Percentiles rank a stretch among this genome's conserved stretches.
Conservation (phyloP, 371 early-diverging fungal species). For the Lichtheimia corymbifera region DNA sequence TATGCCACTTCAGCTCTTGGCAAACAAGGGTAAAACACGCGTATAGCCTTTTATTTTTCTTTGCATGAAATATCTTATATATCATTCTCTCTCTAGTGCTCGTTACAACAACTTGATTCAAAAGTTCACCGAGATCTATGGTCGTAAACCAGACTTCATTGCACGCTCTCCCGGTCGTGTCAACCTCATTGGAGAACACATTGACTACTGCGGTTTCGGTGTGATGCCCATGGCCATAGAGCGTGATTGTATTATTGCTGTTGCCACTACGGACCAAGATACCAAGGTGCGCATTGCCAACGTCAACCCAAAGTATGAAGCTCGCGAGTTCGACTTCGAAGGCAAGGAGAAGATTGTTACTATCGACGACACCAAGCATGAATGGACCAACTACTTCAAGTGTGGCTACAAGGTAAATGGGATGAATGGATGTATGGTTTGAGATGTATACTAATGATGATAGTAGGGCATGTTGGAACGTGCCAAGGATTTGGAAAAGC, state of each 20-base stretch:
- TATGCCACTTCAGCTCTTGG: slow-evolving; percentile 36
- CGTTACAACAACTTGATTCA: slow-evolving; percentile 61
- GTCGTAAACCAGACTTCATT: slow-evolving; percentile 73
- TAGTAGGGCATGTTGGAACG: slow-evolving; percentile 75
- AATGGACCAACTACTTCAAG: slow-evolving; percentile 90
- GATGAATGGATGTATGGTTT: too few species aligned
- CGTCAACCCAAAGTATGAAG: slow-evolving; percentile 60
- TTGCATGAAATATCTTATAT: not conserved
- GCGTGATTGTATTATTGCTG: slow-evolving; percentile 82
- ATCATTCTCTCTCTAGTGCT: slow-evolving; percentile 21
- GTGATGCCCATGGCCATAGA: slow-evolving; percentile 97
- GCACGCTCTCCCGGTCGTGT: slow-evolving; percentile 93
- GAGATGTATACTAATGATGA: too few species aligned
- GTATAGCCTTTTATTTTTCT: not conserved
- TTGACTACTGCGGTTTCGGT: slow-evolving; percentile 93
- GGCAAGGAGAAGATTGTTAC: slow-evolving; percentile 56
- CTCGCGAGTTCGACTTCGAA: slow-evolving; percentile 62
- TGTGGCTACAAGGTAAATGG: slow-evolving; percentile 74
- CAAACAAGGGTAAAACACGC: slow-evolving; percentile 38
- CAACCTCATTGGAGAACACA: slow-evolving; percentile 95
- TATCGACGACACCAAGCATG: slow-evolving; percentile 66
- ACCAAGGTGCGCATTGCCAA: slow-evolving; percentile 67
- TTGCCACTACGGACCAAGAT: slow-evolving; percentile 51
- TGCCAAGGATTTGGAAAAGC: slow-evolving; percentile 41
- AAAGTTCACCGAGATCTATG: slow-evolving; percentile 64